Percentiles rank a stretch among this genome's conserved stretches.
These are phyloP conservation scores for Colletotrichum spinosum DNA, from an alignment of 2,329 filamentous ascomycete species.

Conservation along the genomic window DNA sequence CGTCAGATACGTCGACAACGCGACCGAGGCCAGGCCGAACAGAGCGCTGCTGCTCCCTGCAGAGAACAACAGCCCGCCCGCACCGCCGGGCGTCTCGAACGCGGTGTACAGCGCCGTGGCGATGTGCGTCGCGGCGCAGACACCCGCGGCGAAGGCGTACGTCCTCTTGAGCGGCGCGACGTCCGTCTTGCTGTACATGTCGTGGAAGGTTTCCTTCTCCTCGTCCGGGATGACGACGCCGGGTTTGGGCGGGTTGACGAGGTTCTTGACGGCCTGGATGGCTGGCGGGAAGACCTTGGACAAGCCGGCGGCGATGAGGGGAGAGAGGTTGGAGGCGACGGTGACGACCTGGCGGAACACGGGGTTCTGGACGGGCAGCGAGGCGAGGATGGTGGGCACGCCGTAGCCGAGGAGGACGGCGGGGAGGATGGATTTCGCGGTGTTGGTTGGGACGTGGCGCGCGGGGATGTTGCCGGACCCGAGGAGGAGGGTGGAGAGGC, in stretches of 20 bases:
- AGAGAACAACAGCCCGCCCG: not conserved
- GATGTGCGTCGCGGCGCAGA: conserved; percentile 1
- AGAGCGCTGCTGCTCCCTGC: conserved; percentile 36
- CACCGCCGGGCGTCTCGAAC: not conserved
- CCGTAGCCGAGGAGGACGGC: conserved; percentile 14
- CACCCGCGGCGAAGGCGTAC: not conserved
- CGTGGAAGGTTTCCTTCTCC: not conserved
- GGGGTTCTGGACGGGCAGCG: conserved; percentile 4
- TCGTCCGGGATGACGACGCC: not conserved
- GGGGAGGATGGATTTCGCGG: conserved; percentile 10
- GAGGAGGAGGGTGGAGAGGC: not conserved
- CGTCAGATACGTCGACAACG: not conserved
- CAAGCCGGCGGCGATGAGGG: not conserved
- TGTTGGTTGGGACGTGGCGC: conserved; percentile 7
- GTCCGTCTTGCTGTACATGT: conserved; percentile 22
- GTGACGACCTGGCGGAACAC: not conserved
- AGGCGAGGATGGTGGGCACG: not conserved
- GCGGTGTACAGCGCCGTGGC: not conserved
- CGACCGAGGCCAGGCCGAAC: not conserved
- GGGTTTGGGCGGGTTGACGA: not conserved
- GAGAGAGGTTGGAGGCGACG: not conserved
- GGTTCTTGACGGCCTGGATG: conserved; percentile 2
- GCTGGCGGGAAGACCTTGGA: not conserved
- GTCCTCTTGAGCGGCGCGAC: conserved; percentile 8
- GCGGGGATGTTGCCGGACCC: conserved; percentile 13